phyloP scores from a whole-genome alignment of 1,139 yeast genomes.

The Candida tetrigidarum region DNA sequence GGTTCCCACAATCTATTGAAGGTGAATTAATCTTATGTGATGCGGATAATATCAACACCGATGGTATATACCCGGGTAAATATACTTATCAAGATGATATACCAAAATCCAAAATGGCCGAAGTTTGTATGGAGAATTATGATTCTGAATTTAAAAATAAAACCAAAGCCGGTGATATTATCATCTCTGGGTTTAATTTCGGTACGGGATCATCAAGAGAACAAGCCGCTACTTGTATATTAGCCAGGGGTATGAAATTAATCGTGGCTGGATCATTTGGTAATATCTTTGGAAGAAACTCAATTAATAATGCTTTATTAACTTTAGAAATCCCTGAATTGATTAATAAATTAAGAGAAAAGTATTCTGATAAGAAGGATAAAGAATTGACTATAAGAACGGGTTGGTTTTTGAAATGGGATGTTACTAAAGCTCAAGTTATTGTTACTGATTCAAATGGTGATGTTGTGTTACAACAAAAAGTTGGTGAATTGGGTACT shows the following conservation, averaged over 20 bases:
- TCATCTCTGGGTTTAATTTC: slow-evolving; percentile 90
- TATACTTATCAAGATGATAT: slow-evolving; percentile 98
- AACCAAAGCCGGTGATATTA: slow-evolving; percentile 86
- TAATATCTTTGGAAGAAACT: slow-evolving; percentile 92
- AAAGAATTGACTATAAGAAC: slow-evolving; percentile 94
- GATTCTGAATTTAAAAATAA: slow-evolving; percentile 83
- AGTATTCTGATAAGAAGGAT: slow-evolving; percentile 53
- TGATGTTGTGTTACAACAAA: slow-evolving; percentile 74
- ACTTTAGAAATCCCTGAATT: slow-evolving; percentile 93
- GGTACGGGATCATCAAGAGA: slow-evolving; percentile 99
- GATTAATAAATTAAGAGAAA: slow-evolving; percentile 74
- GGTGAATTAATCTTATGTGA: slow-evolving; percentile 96
- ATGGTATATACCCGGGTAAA: slow-evolving; percentile 98
- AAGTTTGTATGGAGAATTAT: slow-evolving; percentile 99
- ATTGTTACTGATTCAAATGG: slow-evolving; percentile 70
- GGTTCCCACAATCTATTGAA: slow-evolving; percentile 86
- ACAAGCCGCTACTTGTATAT: slow-evolving; percentile 97
- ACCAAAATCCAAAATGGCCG: slow-evolving; percentile 93
- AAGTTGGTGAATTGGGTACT: slow-evolving; percentile 94
- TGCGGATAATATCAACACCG: slow-evolving; percentile 97
- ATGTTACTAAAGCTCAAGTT: slow-evolving; percentile 82
- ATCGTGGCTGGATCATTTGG: slow-evolving; percentile 98
- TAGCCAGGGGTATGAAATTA: slow-evolving; percentile 90
- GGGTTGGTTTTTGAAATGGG: slow-evolving; percentile 93
- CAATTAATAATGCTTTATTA: slow-evolving; percentile 92